These are phyloP conservation scores for Cornus florida DNA, from an alignment of 148 eudicot species.

Conservation along the genomic window DNA sequence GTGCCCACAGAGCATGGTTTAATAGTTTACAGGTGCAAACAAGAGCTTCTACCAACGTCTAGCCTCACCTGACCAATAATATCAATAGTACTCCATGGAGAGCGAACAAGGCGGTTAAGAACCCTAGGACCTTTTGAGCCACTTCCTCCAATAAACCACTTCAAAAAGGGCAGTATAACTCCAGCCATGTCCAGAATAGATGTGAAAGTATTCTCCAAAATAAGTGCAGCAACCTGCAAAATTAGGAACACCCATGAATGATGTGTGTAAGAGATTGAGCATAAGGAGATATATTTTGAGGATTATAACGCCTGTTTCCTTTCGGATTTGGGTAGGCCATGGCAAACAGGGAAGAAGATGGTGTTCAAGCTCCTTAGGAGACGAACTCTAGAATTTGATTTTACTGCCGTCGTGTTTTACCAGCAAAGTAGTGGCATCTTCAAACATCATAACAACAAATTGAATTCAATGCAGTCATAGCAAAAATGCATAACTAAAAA, in stretches of 20 bases:
- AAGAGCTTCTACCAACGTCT: not conserved
- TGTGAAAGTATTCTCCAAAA: constrained; percentile 92
- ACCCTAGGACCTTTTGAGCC: constrained; percentile 63
- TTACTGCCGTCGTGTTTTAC: no score
- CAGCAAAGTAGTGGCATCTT: no score
- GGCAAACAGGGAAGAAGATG: no score
- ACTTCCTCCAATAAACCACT: constrained; percentile 84
- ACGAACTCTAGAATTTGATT: no score
- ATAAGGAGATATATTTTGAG: not conserved
- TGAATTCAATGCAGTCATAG: not conserved
- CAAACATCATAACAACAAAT: not conserved
- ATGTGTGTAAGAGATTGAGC: not conserved
- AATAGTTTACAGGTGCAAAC: not conserved
- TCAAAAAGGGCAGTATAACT: constrained; percentile 84
- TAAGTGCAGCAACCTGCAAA: constrained; percentile 67
- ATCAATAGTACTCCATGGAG: constrained; percentile 94
- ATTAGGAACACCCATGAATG: not conserved
- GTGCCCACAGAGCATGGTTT: not conserved
- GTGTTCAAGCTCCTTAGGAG: no score
- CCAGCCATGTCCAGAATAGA: constrained; percentile 98
- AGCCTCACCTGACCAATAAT: constrained; percentile 70
- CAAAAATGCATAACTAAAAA: not conserved
- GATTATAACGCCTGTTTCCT: no score
- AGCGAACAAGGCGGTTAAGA: constrained; percentile 75
- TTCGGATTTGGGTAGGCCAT: no score